These are phyloP conservation scores for Backusella westeae DNA, from an alignment of 192 early-diverging fungal species.

Conservation along the genomic window DNA sequence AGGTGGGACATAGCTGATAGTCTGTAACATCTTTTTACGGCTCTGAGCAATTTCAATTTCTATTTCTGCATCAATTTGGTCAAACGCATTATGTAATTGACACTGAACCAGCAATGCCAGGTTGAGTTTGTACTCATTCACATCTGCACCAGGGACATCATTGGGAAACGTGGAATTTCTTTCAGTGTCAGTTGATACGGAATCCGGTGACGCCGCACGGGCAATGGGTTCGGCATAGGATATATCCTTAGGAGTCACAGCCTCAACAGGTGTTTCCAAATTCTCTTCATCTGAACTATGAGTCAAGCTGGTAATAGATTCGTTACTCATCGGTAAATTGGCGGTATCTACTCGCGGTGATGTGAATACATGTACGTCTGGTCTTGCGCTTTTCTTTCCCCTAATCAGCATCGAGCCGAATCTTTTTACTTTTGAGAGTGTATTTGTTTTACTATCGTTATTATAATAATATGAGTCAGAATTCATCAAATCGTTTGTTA, in stretches of 20 bases:
- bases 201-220: conserved; percentile 5
- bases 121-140: neutral
- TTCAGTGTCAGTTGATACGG: neutral
- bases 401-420: neutral
- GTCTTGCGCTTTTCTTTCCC: neutral
- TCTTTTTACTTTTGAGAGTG: neutral
- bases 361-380: neutral
- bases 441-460: neutral
- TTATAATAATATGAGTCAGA: neutral
- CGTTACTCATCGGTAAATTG: neutral
- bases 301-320: neutral
- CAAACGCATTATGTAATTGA: conserved; percentile 1
- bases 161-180: neutral
- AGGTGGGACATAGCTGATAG: neutral
- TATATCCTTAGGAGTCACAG: conserved; percentile 2
- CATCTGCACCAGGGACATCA: neutral
- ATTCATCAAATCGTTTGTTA: neutral
- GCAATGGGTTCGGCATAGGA: neutral
- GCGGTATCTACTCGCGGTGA: neutral
- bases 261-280: conserved; percentile 1
- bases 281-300: neutral
- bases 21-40: neutral
- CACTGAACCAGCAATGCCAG: neutral
- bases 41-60: neutral
- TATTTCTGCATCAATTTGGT: neutral